Evolutionary conservation across 2,329 filamentous ascomycete species (phyloP), one percentile per base, ranked within the genome.

Genomic region (Diaporthe vexans): DNA sequence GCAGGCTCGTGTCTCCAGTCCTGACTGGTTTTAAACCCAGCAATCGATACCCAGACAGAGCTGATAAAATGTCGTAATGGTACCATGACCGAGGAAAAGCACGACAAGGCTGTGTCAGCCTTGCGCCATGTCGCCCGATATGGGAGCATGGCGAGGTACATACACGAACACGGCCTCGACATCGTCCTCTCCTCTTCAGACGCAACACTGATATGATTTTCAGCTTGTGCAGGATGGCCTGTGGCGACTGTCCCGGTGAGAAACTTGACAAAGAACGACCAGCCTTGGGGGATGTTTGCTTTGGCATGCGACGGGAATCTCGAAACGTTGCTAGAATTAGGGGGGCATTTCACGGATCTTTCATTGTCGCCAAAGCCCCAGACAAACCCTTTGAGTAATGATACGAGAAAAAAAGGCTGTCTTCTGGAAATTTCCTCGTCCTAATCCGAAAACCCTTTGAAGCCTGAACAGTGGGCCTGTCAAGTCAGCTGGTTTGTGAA

Each of bases 211-310:
- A 69, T 78, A 8, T 70, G 43, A 6, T 78, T 77, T 46, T 75
- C 77, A 57, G 70, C 78, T 26, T 74, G 73, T 48, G 75, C 80
- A 35, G 78, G 79, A 0, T 80, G 78, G 76, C 79, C 81, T 13
- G 75, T 78, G 24, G 80, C 78, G 19, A 80, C 78, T 6, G 77
- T 81, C 0, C 79, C 79, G 1, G 76, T 79, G 56, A 77, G 77
- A 1, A 78, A 77, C 51, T 48, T 79, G 48, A 68, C 40, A 17
- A 77, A 75, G 37, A 81, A 79, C 58, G 76, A 75, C 19, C 77
- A 77, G 56, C 80, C 79, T 11, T 81, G 78, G 74, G 78, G 79
- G 1, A 72, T 81, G 15, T 79, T 79, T 57, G 74, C 78, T 5
- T 48, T 79, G n/a, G 78, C 79, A n/a, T 76, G 69, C 65, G 75